Conservation (phyloP, 176 grass and related monocot species). For the Hsuehochloa calcarea region DNA sequence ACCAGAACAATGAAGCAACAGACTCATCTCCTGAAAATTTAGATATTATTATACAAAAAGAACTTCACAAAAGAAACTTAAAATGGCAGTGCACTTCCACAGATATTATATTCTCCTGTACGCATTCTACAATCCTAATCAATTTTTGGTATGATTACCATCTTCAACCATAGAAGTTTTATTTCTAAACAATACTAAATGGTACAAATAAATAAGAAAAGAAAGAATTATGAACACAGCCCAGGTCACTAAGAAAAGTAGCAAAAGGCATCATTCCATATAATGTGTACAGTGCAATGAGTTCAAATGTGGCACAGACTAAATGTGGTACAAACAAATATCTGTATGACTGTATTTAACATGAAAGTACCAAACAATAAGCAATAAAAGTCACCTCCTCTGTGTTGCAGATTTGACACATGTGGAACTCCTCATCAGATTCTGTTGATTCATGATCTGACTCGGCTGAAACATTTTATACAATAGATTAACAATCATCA, state of each 20-base stretch:
- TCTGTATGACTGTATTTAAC: conserved; percentile 4
- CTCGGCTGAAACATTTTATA: conserved; percentile 70
- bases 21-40: conserved; percentile 69
- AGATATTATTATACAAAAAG: conserved; percentile 11
- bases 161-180: background rate
- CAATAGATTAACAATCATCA: background rate
- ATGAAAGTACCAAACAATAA: conserved; percentile 18
- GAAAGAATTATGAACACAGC: conserved; percentile 7
- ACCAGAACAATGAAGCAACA: conserved; percentile 93
- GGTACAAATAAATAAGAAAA: conserved; percentile 4
- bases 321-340: too few relatives aligned
- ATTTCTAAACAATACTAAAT: background rate
- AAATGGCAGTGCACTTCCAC: background rate
- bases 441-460: conserved; percentile 84
- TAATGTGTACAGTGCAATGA: background rate
- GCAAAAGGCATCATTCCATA: background rate
- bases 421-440: conserved; percentile 97
- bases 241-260: background rate
- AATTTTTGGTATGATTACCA: background rate
- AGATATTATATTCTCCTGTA: conserved; percentile 18
- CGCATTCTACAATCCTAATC: background rate
- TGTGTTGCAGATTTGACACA: conserved; percentile 90
- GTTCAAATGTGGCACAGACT: background rate
- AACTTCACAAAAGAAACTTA: conserved; percentile 9
- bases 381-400: conserved; percentile 71